Base-by-base conservation (phyloP, 306 rosid genomes). In the Hippophae tibetana region DNA sequence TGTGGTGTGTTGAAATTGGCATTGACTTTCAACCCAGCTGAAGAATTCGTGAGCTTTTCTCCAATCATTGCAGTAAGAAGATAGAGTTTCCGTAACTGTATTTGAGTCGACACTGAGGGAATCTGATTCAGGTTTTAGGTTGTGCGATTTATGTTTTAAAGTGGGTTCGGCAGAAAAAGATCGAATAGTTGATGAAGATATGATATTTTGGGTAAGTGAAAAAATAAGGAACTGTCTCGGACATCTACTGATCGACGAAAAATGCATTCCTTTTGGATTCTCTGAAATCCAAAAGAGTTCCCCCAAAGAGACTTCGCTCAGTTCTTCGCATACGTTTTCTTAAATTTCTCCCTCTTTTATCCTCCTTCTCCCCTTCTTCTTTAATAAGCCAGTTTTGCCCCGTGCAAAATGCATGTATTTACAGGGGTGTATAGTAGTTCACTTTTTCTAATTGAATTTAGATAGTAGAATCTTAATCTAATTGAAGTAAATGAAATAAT, bases 1-100 rank as follows among this genome's bases (percentile, higher is more conserved):
- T 9, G 95, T 81, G 77, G 83, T 65, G 82, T 83, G 98, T 6
- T 18, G 65, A 54, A 81, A 81, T 3, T 68, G 56, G 63, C 8
- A 57, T 5, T 79, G 55, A 9, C 71, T 62, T 43, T 79, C 77
- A 12, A 73, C 79, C 92, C 92, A 90, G 59, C 62, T 76, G 87
- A 90, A 90, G 77, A 90, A 90, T 5, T 87, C 95, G n/a, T 78
- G 43, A 7, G 98, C 95, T 7, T 77, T 79, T 51, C 71, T 80
- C 95, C 95, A 90, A 62, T 90, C 96, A 31, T 90, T 87, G 84
- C 79, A 75, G 75, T 76, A 81, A 10, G 89, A 76, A 12, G 73
- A 12, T 0, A 87, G 87, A 10, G 95, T 81, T 47, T 76, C 82
- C 0, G 69, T 74, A 7, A 85, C 84, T 1, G 89, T 69, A 54